Conservation (phyloP, 176 grass and related monocot species). For the Puya raimondii region DNA sequence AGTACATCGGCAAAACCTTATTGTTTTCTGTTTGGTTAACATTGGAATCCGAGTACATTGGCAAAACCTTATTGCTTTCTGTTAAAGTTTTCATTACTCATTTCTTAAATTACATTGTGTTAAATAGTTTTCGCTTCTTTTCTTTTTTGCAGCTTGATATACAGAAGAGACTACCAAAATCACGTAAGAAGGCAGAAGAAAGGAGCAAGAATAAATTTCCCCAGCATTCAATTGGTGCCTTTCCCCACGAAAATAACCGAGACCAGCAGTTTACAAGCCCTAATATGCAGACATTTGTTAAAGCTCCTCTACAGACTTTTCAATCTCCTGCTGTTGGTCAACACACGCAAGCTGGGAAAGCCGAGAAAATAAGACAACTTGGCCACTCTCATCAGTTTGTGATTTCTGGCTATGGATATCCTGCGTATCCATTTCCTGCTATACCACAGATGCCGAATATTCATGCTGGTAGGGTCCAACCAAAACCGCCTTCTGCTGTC, state of each 20-base stretch:
- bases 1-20: too few relatives aligned
- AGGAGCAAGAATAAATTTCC: slow-evolving; percentile 32
- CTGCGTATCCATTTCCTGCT: slow-evolving; percentile 32
- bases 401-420: slow-evolving; percentile 40
- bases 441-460: slow-evolving; percentile 27
- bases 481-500: slow-evolving; percentile 22
- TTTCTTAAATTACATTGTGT: slow-evolving; percentile 4
- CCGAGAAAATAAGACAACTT: slow-evolving; percentile 30
- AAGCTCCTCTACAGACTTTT: slow-evolving; percentile 17
- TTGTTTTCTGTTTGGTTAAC: not conserved
- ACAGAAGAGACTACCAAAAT: slow-evolving; percentile 27
- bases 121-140: not conserved
- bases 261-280: slow-evolving; percentile 24
- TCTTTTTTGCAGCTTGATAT: slow-evolving; percentile 28
- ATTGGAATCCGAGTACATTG: too few relatives aligned
- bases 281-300: slow-evolving; percentile 28
- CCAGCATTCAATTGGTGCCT: slow-evolving; percentile 17
- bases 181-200: slow-evolving; percentile 35
- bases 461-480: slow-evolving; percentile 30
- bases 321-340: slow-evolving; percentile 31
- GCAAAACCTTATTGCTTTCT: too few relatives aligned
- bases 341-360: slow-evolving; percentile 29
- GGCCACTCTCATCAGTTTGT: slow-evolving; percentile 40
- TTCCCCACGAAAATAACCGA: slow-evolving; percentile 27
- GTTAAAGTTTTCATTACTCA: slow-evolving; percentile 9